Evolutionary conservation across 2,329 filamentous ascomycete species (phyloP), one percentile per base, ranked within the genome.

Genomic region (Nothophaeocryptopus gaeumannii): DNA sequence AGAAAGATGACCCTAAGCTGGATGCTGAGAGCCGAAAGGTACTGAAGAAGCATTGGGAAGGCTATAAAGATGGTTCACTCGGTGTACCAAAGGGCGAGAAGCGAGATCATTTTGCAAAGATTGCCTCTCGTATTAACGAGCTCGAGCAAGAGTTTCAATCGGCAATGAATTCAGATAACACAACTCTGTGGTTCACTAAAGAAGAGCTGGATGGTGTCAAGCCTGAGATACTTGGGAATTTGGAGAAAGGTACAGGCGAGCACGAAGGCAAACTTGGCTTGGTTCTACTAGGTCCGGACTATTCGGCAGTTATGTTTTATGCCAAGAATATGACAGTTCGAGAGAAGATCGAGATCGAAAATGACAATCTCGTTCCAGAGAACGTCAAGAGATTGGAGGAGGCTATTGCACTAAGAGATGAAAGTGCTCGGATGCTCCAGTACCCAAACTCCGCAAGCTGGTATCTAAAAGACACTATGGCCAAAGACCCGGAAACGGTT

Each of bases 401-500:
- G 64, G 80, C 85, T 29, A 76, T 91, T 40, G 68, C 83, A 8
- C 79, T 91, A 26, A 83, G 88, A 8, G 86, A 90, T 59, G 86
- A 91, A 67, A 84, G 82, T 12, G 88, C 88, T n/a, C 80, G 85
- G 42, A 75, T 91, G 40, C 76, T 90, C 1, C 86, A 86, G 8
- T 91, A 89, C 66, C 76, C 80, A 5, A 82, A 88, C 63, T 86
- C 90, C 64, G 87, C 88, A n/a, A 78, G 82, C 40, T 83, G 88
- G 66, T 74, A 79, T 36, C 83, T 91, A 26, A 84, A 88, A 63
- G 81, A 87, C 60, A 90, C 88, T 77, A 91, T 92, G 88, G 86
- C 87, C 38, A 89, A 90, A 74, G 82, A 77, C 2, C 78, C 85
- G 2, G 77, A 80, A 62, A 84, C 79, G 0, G 86, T 91, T 12